phyloP scores from a whole-genome alignment of 805 yeast genomes.

The Middelhovenomyces tepae region DNA sequence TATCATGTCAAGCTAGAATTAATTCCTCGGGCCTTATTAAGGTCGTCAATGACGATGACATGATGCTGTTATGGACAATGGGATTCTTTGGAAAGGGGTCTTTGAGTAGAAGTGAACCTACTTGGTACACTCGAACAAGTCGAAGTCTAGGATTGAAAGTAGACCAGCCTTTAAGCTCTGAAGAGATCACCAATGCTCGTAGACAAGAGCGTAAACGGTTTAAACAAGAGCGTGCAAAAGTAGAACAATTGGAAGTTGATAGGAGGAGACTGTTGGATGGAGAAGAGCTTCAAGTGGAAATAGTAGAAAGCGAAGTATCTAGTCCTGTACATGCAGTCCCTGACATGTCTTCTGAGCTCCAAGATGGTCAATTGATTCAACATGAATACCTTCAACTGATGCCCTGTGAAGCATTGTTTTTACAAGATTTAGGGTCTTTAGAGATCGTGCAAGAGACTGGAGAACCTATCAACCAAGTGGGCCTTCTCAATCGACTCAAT shows the following conservation, averaged over 20 bases:
- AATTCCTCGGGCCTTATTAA: conserved; percentile 26
- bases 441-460: conserved; percentile 25
- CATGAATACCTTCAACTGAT: conserved; percentile 52
- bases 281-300: conserved; percentile 16
- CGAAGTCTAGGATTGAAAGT: conserved; percentile 40
- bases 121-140: conserved; percentile 68
- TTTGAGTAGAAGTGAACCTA: conserved; percentile 83
- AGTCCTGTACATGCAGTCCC: conserved; percentile 16
- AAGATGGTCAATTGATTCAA: conserved; percentile 26
- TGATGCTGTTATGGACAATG: conserved; percentile 59
- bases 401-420: conserved; percentile 67
- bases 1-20: conserved; percentile 14
- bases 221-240: conserved; percentile 55
- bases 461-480: conserved; percentile 18
- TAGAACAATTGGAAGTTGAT: conserved; percentile 43
- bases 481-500: conserved; percentile 17
- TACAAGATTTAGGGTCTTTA: conserved; percentile 47
- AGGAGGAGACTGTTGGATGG: conserved; percentile 31
- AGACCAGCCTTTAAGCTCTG: conserved; percentile 37
- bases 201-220: conserved; percentile 64
- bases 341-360: conserved; percentile 3
- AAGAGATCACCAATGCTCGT: conserved; percentile 68
- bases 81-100: conserved; percentile 95
- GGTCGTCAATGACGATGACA: conserved; percentile 31
- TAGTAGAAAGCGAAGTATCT: conserved; percentile 18